phyloP scores from a whole-genome alignment of 768 basidiomycete species.

The Naganishia vishniacii region DNA sequence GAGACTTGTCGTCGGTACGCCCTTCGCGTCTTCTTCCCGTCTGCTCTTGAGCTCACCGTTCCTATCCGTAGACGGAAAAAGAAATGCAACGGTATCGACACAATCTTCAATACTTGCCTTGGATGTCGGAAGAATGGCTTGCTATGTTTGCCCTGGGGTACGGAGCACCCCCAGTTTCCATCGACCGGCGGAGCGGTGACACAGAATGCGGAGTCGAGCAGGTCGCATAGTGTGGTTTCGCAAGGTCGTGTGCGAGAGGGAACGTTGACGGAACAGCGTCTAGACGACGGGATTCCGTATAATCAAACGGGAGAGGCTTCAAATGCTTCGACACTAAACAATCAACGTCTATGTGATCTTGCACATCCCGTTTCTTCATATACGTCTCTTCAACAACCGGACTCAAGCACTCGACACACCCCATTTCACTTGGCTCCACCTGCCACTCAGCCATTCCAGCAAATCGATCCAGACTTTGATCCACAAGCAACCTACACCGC shows the following conservation, averaged over 20 bases:
- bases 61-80: background rate
- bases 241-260: background rate
- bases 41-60: background rate
- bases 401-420: too few species aligned
- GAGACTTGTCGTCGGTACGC: conserved; percentile 5
- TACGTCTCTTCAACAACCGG: too few species aligned
- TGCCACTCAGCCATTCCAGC: too few species aligned
- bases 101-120: conserved; percentile 18
- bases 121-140: conserved; percentile 17
- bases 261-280: too few species aligned
- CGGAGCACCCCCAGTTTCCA: background rate
- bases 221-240: background rate
- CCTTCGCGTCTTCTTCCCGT: too few species aligned
- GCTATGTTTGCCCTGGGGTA: conserved; percentile 5
- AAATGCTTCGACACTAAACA: too few species aligned
- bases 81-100: conserved; percentile 9
- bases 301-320: background rate
- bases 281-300: too few species aligned
- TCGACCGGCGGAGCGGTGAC: background rate
- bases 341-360: too few species aligned
- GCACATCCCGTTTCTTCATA: too few species aligned
- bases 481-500: background rate
- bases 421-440: too few species aligned
- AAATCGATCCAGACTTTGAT: conserved; percentile 10
- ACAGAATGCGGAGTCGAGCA: background rate